These are phyloP conservation scores for Margaritispora aquatica DNA, from an alignment of 495 filamentous ascomycete genomes.

Conservation along the genomic window DNA sequence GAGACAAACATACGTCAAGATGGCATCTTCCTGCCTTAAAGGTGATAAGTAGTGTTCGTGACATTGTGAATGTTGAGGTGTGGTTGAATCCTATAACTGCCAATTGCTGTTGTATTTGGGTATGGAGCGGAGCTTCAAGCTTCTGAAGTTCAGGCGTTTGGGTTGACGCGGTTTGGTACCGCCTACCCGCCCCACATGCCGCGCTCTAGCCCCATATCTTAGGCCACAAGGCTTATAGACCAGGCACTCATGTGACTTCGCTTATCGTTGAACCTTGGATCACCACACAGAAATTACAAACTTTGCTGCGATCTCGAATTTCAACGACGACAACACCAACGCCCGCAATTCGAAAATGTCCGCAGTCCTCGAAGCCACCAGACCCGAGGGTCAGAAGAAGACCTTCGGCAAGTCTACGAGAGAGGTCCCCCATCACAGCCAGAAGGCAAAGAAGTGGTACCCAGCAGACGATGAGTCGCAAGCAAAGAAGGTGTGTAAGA, in stretches of 20 bases:
- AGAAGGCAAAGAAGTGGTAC: slow-evolving; percentile 99
- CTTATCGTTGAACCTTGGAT: neutral
- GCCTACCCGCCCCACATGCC: neutral
- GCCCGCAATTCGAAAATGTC: slow-evolving; percentile 52
- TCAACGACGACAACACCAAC: slow-evolving; percentile 18
- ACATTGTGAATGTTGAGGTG: slow-evolving; percentile 46
- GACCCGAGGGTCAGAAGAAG: slow-evolving; percentile 64
- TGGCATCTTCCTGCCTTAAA: slow-evolving; percentile 96
- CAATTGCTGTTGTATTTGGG: slow-evolving; percentile 9
- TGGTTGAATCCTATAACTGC: slow-evolving; percentile 1
- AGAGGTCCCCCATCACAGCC: slow-evolving; percentile 70
- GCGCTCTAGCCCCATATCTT: neutral
- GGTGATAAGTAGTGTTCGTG: slow-evolving; percentile 78
- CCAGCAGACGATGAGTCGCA: slow-evolving; percentile 88
- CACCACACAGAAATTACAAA: neutral
- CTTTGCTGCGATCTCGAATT: neutral
- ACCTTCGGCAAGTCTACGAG: slow-evolving; percentile 96
- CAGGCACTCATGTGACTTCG: slow-evolving; percentile 2
- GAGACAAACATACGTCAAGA: slow-evolving; percentile 55
- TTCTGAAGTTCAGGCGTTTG: neutral
- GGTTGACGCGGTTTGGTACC: neutral
- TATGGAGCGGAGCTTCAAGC: slow-evolving; percentile 1
- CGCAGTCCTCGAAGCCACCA: slow-evolving; percentile 33
- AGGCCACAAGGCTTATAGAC: neutral
- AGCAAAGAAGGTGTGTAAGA: slow-evolving; percentile 80